Evolutionary conservation across 495 filamentous ascomycete genomes (phyloP).

Genomic region (Tuber calosporum): DNA sequence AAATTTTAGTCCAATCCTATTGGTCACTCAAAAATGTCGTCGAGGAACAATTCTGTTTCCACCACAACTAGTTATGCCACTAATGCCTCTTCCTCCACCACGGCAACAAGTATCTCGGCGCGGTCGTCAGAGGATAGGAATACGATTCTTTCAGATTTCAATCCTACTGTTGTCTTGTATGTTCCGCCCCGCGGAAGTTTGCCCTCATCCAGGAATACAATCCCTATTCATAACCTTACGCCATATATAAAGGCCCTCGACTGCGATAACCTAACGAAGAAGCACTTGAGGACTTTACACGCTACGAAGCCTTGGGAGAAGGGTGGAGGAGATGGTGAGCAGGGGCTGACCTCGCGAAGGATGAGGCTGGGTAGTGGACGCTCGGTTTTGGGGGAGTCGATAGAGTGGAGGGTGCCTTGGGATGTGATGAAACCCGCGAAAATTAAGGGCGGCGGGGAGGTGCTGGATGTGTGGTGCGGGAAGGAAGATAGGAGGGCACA

Average conservation of each 20-base stretch:
- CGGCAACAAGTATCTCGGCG: slow-evolving; percentile 18
- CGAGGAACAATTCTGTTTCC: slow-evolving; percentile 31
- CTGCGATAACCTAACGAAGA: slow-evolving; percentile 17
- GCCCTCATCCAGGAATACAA: not conserved
- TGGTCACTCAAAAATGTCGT: slow-evolving; percentile 6
- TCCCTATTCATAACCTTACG: slow-evolving; percentile 29
- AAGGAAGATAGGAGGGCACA: slow-evolving; percentile 26
- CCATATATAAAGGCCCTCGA: slow-evolving; percentile 21
- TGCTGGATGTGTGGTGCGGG: slow-evolving; percentile 27
- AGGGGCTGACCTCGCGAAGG: not conserved
- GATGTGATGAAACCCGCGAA: slow-evolving; percentile 24
- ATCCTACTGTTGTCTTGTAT: slow-evolving; percentile 28
- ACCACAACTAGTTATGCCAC: slow-evolving; percentile 13
- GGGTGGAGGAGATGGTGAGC: not conserved
- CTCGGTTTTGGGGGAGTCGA: not conserved
- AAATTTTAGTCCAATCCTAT: not conserved
- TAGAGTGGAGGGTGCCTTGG: slow-evolving; percentile 31
- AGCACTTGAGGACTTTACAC: slow-evolving; percentile 15
- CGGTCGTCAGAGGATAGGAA: slow-evolving; percentile 8
- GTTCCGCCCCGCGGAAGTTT: slow-evolving; percentile 24
- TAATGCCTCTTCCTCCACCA: slow-evolving; percentile 15
- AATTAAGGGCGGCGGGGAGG: slow-evolving; percentile 7
- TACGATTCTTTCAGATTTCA: slow-evolving; percentile 31
- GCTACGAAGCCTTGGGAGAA: not conserved
- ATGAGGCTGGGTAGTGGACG: not conserved